These are phyloP conservation scores for Kluyveromyces nonfermentans DNA, from an alignment of 805 yeast species.

Conservation along the genomic window DNA sequence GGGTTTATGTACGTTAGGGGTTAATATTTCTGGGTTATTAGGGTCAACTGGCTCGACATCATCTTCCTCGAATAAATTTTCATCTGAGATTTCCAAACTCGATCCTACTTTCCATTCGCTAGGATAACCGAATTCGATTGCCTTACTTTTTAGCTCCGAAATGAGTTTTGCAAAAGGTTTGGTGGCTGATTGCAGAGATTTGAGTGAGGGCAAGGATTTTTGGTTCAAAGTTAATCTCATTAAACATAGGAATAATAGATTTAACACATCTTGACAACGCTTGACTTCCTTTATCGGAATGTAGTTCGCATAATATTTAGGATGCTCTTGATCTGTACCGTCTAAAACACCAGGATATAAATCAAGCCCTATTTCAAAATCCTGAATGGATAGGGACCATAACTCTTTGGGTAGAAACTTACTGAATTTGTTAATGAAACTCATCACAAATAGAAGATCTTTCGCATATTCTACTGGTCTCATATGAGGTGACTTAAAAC, in stretches of 20 bases:
- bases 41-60: slow-evolving; percentile 16
- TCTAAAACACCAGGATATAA: slow-evolving; percentile 13
- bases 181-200: slow-evolving; percentile 9
- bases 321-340: slow-evolving; percentile 8
- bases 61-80: slow-evolving; percentile 8
- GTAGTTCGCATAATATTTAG: slow-evolving; percentile 17
- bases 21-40: slow-evolving; percentile 12
- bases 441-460: slow-evolving; percentile 23
- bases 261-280: slow-evolving; percentile 21
- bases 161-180: slow-evolving; percentile 17
- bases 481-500: slow-evolving; percentile 16
- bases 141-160: slow-evolving; percentile 14
- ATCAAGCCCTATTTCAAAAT: slow-evolving; percentile 24
- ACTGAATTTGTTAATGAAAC: slow-evolving; percentile 23
- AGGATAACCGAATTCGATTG: slow-evolving; percentile 24
- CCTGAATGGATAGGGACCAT: slow-evolving; percentile 22
- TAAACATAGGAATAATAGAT: slow-evolving; percentile 18
- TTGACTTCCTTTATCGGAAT: slow-evolving; percentile 13
- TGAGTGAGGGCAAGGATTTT: slow-evolving; percentile 6
- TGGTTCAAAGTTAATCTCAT: slow-evolving; percentile 17
- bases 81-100: slow-evolving; percentile 1
- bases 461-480: slow-evolving; percentile 21
- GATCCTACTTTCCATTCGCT: slow-evolving; percentile 19
- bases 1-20: slow-evolving; percentile 15
- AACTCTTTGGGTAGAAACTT: slow-evolving; percentile 16